Evolutionary conservation across 306 rosid species (phyloP), one percentile per base, ranked within the genome.

Genomic region (Dalbergia cochinchinensis): DNA sequence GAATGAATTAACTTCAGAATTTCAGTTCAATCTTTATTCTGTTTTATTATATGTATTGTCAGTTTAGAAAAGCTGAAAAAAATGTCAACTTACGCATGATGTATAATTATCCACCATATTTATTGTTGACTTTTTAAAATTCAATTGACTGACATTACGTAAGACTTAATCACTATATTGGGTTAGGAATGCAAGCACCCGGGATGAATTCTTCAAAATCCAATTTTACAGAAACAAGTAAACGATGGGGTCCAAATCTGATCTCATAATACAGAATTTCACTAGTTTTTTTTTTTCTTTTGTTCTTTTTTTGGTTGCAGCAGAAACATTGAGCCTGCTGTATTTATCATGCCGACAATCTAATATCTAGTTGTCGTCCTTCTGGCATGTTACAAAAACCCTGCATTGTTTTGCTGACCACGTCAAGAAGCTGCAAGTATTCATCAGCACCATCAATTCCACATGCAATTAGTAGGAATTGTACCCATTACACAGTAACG

Each of bases 381-480:
- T 86, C 87, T 39, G 91, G 90, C 92, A 91, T 88, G 89, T 89
- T 81, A 47, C 84, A 82, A 26, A 85, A 69, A 67, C 94, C 91
- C 77, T 90, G 89, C 89, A 90, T 93, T 39, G 89, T 79, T 65
- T 70, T 85, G 91, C 99, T 85, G 26, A 89, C 88, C 73, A 91
- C 94, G 35, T 83, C 97, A 14, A 95, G 97, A 79, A 95, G 94
- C 86, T 93, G 97, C 90, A 95, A 79, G 85, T 95, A 93, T 78
- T 91, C 97, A 47, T 93, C 99, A 3, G 94, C 94, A 33, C 98
- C 97, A 61, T 95, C 98, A 18, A 72, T 83, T 74, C 69, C 73
- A 78, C 72, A 84, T 39, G 64, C 63, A 61, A 74, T 26, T 71
- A 71, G 65, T 84, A 19, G 80, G 78, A 76, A 44, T 10, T 44